These are phyloP conservation scores for Phytopythium oedochilum DNA, from an alignment of 352 stramenopile species.

Conservation along the genomic window DNA sequence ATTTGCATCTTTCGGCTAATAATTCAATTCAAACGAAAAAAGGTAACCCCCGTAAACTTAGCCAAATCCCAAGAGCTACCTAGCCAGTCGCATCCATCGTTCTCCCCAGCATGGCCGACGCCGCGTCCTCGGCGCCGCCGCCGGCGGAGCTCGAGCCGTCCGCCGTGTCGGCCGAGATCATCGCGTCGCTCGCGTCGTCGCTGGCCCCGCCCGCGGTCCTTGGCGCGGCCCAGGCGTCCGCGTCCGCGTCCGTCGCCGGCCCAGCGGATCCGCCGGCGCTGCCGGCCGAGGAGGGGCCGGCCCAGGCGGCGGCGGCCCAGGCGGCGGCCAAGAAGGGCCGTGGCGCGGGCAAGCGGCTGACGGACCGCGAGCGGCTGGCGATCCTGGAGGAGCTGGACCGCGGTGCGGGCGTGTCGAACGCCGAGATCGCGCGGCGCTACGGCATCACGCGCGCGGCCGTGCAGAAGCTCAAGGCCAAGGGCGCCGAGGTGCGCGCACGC, in stretches of 20 bases:
- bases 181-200: not conserved
- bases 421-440: conserved; percentile 38
- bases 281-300: too few species aligned
- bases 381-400: conserved; percentile 46
- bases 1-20: not conserved
- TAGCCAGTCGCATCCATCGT: not conserved
- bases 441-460: conserved; percentile 39
- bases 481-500: conserved; percentile 24
- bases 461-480: conserved; percentile 41
- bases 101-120: not conserved
- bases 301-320: not conserved
- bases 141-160: not conserved
- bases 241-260: too few species aligned
- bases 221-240: not conserved
- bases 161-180: not conserved
- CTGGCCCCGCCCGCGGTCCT: not conserved
- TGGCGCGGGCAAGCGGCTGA: conserved; percentile 34
- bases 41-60: conserved; percentile 2
- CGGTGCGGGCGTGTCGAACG: conserved; percentile 29
- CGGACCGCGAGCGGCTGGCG: conserved; percentile 39
- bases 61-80: not conserved
- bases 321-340: conserved; percentile 16
- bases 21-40: too few species aligned
- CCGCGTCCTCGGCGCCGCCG: not conserved
- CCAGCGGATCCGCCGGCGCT: too few species aligned